Conservation (phyloP, 768 basidiomycete genomes). For the Suillus subluteus region DNA sequence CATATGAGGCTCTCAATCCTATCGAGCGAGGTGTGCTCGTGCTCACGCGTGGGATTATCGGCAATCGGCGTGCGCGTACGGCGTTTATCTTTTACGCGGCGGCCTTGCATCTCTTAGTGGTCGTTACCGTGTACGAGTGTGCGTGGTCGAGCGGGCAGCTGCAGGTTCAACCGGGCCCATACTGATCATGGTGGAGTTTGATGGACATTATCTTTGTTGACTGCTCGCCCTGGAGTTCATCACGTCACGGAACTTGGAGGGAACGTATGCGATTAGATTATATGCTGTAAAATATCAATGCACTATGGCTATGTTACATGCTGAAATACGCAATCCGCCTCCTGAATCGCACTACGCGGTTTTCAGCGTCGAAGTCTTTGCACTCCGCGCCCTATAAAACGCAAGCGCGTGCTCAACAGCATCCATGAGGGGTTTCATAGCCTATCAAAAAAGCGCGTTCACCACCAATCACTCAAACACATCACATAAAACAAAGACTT, state of each 20-base stretch:
- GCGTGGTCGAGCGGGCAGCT: slow-evolving; percentile 54
- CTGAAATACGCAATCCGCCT: not conserved
- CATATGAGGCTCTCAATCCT: slow-evolving; percentile 89
- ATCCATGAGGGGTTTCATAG: slow-evolving; percentile 73
- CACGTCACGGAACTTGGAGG: not conserved
- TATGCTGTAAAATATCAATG: slow-evolving; percentile 13
- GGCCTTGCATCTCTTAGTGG: slow-evolving; percentile 76
- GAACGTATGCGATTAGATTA: slow-evolving; percentile 1
- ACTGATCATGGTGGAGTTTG: slow-evolving; percentile 11
- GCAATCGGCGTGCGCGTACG: slow-evolving; percentile 87
- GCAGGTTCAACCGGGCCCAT: slow-evolving; percentile 56
- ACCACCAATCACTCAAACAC: slow-evolving; percentile 5
- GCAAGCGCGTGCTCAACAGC: slow-evolving; percentile 75
- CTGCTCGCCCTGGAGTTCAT: not conserved
- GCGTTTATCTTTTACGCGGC: slow-evolving; percentile 89
- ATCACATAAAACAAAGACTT: slow-evolving; percentile 30
- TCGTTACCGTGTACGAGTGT: slow-evolving; percentile 80
- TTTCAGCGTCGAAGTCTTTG: slow-evolving; percentile 21
- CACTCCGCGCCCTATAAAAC: slow-evolving; percentile 51
- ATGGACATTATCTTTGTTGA: not conserved
- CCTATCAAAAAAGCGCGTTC: slow-evolving; percentile 44
- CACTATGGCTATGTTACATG: slow-evolving; percentile 9
- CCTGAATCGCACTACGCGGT: not conserved
- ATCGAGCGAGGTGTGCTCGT: slow-evolving; percentile 87
- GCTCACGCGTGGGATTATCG: slow-evolving; percentile 83